Evolutionary conservation across 1,284 basidiomycete species (phyloP), one percentile per base, ranked within the genome.

Genomic region (Cryptococcus depauperatus): DNA sequence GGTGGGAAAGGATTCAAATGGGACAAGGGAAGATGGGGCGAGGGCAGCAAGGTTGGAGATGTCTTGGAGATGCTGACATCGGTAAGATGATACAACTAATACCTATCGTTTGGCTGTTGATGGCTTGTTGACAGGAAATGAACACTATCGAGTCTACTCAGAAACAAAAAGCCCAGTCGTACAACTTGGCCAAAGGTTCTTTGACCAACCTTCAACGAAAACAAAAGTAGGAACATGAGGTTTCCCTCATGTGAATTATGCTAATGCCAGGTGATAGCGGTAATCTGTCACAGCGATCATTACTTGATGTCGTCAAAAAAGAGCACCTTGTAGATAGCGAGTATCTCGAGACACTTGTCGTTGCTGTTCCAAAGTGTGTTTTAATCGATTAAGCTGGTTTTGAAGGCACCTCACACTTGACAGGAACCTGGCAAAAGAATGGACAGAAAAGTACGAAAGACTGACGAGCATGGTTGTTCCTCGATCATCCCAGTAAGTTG

Each of bases 121-220:
- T 11, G 14, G 1, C 19, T 14, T 55, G 46, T 37, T 19, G 4
- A 26, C 55, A 91, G 87, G 89, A 92, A 76, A 85, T 90, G 81
- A 76, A 76, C 30, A 86, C 86, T 19, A 88, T 92, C 54, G 89
- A 93, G 69, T 83, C 83, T 62, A 80, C 84, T 30, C 84, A 90
- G 79, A 92, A 86, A 76, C 76, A 82, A 48, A 96, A 96, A 71
- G 73, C 92, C 27, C 85, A 83, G 61, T 83, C 82, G 61, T 99
- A 99, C 73, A 93, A 92, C 63, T 75, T 93, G 18, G 86, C 91
- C 43, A 99, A 98, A 71, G 90, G 92, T 0, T 83, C 86, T 37
- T 75, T 98, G 48, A 81, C 83, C n/a, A 84, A 89, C 63, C 81
- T 97, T 75, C 89, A 96, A 43, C 81, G 93, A 54, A 96, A 91